A percentile compares a stretch with the other conserved stretches of the same genome.
These are phyloP conservation scores for Ogataea angusta DNA, from an alignment of 805 yeast genomes.

Conservation along the genomic window DNA sequence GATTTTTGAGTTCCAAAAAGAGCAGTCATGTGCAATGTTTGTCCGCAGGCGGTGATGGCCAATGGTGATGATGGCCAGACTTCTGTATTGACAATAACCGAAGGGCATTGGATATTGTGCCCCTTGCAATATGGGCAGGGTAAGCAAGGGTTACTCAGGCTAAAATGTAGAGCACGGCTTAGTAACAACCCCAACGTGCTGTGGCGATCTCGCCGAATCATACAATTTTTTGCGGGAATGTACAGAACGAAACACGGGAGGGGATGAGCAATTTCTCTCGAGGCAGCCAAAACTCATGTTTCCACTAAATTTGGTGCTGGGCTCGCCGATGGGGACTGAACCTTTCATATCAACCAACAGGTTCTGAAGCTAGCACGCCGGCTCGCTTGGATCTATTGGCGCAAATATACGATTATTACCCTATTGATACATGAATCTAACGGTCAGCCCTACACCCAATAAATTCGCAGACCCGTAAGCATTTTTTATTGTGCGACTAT, in stretches of 20 bases:
- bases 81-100: neutral
- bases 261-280: neutral
- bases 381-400: neutral
- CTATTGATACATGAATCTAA: neutral
- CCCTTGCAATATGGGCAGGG: neutral
- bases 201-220: neutral
- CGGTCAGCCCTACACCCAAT: constrained; percentile 1
- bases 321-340: too few species aligned
- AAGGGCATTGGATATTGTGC: neutral
- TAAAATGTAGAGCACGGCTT: too few species aligned
- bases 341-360: neutral
- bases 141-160: neutral
- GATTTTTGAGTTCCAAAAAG: neutral
- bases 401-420: neutral
- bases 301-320: too few species aligned
- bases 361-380: neutral
- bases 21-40: neutral
- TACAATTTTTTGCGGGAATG: neutral
- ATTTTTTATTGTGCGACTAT: neutral
- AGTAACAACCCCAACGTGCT: too few species aligned
- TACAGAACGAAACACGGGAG: neutral
- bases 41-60: neutral
- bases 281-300: too few species aligned
- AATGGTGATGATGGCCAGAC: constrained; percentile 4
- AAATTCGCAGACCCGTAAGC: neutral